Base-by-base conservation (phyloP, 306 rosid species). In the Cotoneaster glaucophyllus region DNA sequence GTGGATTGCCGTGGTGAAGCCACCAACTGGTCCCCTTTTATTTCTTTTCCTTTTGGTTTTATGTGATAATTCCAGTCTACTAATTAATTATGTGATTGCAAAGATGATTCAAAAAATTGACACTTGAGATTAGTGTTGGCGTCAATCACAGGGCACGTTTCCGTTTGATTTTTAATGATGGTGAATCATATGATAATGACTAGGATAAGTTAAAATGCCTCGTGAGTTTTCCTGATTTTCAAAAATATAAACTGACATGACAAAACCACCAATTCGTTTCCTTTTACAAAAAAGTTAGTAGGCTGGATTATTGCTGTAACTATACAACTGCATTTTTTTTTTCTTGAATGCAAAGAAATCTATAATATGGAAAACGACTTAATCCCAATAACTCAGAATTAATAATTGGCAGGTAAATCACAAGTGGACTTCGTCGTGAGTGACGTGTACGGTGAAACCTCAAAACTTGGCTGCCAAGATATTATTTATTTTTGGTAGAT, bases 81-180 rank as follows among this genome's bases (percentile, higher is more conserved):
- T 32, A 26, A 25, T 26, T 62, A 26, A 62, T 62, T 28, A 6
- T 62, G 66, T 14, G 17, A 62, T 28, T 26, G 17, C 3, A 26
- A 25, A 61, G 14, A 18, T 61, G 34, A 61, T 31, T 61, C 34
- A 61, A 4, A 64, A 64, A 32, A 32, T 32, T 32, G 45, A 9
- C 44, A 64, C 69, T 17, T 32, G 24, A 31, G 5, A 64, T 13
- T 63, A 26, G 9, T 14, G 6, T 15, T 29, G 32, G 3, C 1
- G 39, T 34, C 39, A 34, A 34, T 34, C 39, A 34, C 39, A 7
- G 2, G 0, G 0, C 2, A 6, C 2, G 39, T 34, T 34, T 7
- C 0, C 9, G 0, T 34, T 34, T 34, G 2, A 6, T 7, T 34
- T 34, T 34, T 34, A 34, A 0, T 0, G 0, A 0, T 34, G 39